A percentile compares a stretch with the other conserved stretches of the same genome.
Evolutionary conservation across 2,329 filamentous ascomycete genomes (phyloP).

Genomic region (Trichoderma semiorbis): DNA sequence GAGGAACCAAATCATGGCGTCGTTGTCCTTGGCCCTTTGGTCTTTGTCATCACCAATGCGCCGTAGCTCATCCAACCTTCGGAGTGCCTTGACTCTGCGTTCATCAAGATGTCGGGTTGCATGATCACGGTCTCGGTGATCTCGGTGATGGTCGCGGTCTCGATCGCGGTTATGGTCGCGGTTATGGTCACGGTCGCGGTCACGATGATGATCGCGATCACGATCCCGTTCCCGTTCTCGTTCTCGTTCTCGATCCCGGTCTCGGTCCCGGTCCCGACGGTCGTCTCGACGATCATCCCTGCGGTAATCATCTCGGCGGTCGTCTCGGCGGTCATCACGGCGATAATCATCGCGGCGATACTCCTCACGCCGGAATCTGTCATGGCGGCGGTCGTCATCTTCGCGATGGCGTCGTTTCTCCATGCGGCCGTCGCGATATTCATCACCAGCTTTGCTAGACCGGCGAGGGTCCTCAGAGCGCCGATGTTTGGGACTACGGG

Average conservation of each 20-base stretch:
- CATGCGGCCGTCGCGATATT: constrained; percentile 34
- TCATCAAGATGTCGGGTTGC: constrained; percentile 37
- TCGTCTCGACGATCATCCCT: constrained; percentile 22
- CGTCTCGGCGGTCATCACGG: constrained; percentile 25
- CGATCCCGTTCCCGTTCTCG: constrained; percentile 21
- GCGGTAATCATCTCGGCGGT: constrained; percentile 24
- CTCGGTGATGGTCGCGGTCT: constrained; percentile 32
- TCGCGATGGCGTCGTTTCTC: constrained; percentile 31
- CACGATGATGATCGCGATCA: constrained; percentile 21
- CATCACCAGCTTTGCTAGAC: constrained; percentile 35
- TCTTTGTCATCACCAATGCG: constrained; percentile 49
- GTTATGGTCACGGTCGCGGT: constrained; percentile 32
- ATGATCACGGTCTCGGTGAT: constrained; percentile 32
- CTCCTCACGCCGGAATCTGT: constrained; percentile 38
- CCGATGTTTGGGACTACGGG: constrained; percentile 42
- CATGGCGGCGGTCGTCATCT: constrained; percentile 31
- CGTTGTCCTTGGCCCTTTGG: constrained; percentile 43
- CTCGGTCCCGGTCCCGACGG: constrained; percentile 21
- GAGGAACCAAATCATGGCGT: constrained; percentile 47
- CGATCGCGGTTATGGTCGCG: constrained; percentile 31
- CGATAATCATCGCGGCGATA: constrained; percentile 29
- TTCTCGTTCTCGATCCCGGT: constrained; percentile 21
- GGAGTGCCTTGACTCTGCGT: constrained; percentile 39
- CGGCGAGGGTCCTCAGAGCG: constrained; percentile 41
- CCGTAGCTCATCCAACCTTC: constrained; percentile 42